Percentiles rank a stretch among this genome's conserved stretches.
phyloP scores from a whole-genome alignment of 2,329 filamentous ascomycete genomes.

The Fusarium neocosmosporiellum region DNA sequence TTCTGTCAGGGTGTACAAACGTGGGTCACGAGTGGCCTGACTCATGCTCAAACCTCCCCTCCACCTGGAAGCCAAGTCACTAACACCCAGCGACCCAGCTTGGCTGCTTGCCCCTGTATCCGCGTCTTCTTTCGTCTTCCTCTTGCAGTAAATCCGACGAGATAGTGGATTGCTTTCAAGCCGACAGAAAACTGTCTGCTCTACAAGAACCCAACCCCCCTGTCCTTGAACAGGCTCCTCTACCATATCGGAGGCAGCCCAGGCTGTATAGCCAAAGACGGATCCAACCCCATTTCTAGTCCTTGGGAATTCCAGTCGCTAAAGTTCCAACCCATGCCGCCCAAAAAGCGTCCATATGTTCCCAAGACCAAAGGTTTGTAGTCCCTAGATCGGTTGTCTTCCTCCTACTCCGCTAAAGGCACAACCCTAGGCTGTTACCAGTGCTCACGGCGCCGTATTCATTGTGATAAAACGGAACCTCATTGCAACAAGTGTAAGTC shows the following conservation, averaged over 20 bases:
- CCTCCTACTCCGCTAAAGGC: not conserved
- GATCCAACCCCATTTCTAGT: not conserved
- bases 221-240: not conserved
- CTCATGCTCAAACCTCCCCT: not conserved
- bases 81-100: not conserved
- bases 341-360: constrained; percentile 11
- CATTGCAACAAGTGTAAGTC: constrained; percentile 24
- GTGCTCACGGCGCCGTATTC: constrained; percentile 30
- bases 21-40: not conserved
- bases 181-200: not conserved
- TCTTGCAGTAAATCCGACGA: not conserved
- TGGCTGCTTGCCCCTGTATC: not conserved
- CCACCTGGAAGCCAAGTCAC: not conserved
- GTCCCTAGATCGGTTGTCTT: not conserved
- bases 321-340: not conserved
- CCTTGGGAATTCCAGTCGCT: not conserved
- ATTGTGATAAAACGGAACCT: constrained; percentile 27
- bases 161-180: not conserved
- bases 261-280: not conserved
- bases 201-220: not conserved
- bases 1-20: not conserved
- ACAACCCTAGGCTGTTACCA: constrained; percentile 21
- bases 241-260: not conserved
- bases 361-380: constrained; percentile 14
- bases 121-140: not conserved